Evolutionary conservation across 371 early-diverging fungal species (phyloP), one percentile per base, ranked within the genome.

Genomic region (Lichtheimia ornata): DNA sequence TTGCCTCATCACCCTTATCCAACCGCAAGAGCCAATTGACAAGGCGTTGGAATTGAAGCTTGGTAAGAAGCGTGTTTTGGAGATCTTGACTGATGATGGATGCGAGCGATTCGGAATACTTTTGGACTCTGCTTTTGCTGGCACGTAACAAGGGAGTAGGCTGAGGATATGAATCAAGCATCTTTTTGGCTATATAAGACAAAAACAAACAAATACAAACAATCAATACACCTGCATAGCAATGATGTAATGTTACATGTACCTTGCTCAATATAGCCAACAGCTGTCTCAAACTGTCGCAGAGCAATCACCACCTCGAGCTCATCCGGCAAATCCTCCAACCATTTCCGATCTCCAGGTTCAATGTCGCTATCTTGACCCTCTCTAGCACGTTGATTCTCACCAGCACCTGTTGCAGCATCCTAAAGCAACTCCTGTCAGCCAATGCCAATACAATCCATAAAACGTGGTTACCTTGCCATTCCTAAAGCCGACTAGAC

Each of bases 231-330:
- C 13, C 4, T n/a, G 15, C 12, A 41, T 50, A 20, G 22, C 20
- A 15, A 3, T 5, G 2, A 11, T 17, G 25, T 35, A 12, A 42
- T 42, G 18, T 14, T 25, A 42, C 13, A 41, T 45, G 35, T 67
- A 88, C 89, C 91, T 74, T 84, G 85, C 55, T 90, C 89, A 53
- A 94, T 83, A 56, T 83, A 77, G 2, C 68, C 70, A 0, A 93
- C 91, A 3, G 94, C 91, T n/a, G 72, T 74, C 49, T 91, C 90
- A 73, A 95, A 94, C 61, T 95, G 93, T 47, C 95, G 76, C 27
- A 93, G 82, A 2, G 95, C 94, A 71, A 97, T 93, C 40, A 87
- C 71, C 4, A 97, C 93, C 56, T 95, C 97, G 53, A 97, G 67
- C 47, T 92, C 90, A 69, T 94, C 94, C 2, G 91, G 80, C 47